These are phyloP conservation scores for Aureobasidium sp. DNA, from an alignment of 2,329 filamentous ascomycete genomes.

Conservation along the genomic window DNA sequence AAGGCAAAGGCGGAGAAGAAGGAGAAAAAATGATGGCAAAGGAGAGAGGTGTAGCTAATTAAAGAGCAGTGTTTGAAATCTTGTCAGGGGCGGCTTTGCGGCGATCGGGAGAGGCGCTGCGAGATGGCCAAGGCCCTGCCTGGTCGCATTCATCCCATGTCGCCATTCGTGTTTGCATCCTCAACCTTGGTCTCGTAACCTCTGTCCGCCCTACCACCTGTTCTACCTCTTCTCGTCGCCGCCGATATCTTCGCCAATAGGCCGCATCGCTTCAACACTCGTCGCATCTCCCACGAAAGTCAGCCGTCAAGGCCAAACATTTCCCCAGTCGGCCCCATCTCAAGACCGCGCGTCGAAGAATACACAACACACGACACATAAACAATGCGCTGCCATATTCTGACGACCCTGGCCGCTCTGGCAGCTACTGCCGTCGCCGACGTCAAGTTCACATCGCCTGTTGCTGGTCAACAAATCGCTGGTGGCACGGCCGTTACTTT, in stretches of 20 bases:
- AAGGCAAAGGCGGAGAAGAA: neutral
- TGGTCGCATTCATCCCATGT: neutral
- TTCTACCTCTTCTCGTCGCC: neutral
- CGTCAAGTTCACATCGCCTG: conserved; percentile 46
- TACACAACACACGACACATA: neutral
- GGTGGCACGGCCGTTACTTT: conserved; percentile 44
- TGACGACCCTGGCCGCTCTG: conserved; percentile 3
- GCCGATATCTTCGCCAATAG: neutral
- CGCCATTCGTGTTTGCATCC: neutral
- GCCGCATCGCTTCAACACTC: neutral
- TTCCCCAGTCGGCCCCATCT: neutral
- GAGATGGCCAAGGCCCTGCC: neutral
- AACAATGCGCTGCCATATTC: conserved; percentile 2
- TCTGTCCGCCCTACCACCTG: neutral
- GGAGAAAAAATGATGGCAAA: neutral
- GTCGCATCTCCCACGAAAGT: neutral
- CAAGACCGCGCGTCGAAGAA: neutral
- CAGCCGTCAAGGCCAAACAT: neutral
- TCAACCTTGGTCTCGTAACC: neutral
- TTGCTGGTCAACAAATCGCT: conserved; percentile 41
- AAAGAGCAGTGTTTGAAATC: neutral
- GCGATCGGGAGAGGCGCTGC: neutral
- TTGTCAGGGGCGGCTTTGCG: neutral
- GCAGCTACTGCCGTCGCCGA: conserved; percentile 36
- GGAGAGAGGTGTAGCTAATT: neutral